Conservation (phyloP, 495 filamentous ascomycete species). For the Neurospora sp. region DNA sequence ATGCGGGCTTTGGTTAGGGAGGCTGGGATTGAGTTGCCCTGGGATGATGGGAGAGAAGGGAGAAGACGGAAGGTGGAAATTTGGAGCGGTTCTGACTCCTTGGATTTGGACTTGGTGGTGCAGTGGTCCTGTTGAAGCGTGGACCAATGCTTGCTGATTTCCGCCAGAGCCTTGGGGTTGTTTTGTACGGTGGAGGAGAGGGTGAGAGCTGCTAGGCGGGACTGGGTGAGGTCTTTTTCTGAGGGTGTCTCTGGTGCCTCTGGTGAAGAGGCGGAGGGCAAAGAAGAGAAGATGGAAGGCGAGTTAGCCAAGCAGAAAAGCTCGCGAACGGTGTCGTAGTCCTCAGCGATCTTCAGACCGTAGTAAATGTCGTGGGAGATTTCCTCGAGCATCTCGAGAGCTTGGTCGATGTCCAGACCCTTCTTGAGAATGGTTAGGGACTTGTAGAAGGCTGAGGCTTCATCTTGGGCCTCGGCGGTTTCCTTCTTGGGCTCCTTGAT, state of each 20-base stretch:
- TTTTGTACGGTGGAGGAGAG: conserved; percentile 49
- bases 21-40: conserved; percentile 9
- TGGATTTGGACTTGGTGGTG: not conserved
- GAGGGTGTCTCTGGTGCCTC: not conserved
- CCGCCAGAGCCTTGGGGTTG: conserved; percentile 48
- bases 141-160: conserved; percentile 34
- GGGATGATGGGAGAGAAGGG: conserved; percentile 2
- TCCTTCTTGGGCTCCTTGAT: conserved; percentile 36
- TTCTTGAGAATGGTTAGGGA: conserved; percentile 37
- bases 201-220: conserved; percentile 41
- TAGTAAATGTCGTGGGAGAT: conserved; percentile 59
- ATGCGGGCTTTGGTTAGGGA: conserved; percentile 27
- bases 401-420: conserved; percentile 22
- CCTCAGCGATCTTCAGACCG: conserved; percentile 50
- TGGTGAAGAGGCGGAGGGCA: not conserved
- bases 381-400: conserved; percentile 45
- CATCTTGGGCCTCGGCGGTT: conserved; percentile 7
- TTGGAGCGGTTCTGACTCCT: not conserved
- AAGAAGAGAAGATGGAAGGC: conserved; percentile 4
- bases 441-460: conserved; percentile 26
- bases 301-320: conserved; percentile 34
- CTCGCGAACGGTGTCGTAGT: conserved; percentile 32
- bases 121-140: conserved; percentile 22
- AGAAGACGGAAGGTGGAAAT: conserved; percentile 17
- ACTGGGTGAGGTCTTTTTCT: conserved; percentile 13